Percentiles rank a stretch among this genome's conserved stretches.
These are phyloP conservation scores for Spiraea crenata DNA, from an alignment of 331 rosid species.

Conservation along the genomic window DNA sequence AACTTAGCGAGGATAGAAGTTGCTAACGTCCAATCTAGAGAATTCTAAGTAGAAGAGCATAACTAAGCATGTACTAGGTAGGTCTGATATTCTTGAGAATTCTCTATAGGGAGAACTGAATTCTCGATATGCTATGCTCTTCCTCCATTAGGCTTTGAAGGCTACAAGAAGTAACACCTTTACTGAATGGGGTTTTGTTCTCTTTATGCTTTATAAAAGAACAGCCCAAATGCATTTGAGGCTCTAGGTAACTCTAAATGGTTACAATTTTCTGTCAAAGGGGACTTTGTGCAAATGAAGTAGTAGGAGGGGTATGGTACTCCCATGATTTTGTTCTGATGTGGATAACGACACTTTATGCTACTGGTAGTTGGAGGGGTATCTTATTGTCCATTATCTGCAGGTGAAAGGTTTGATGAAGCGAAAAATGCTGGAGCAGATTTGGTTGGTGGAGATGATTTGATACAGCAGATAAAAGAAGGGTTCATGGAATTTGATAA, in stretches of 20 bases:
- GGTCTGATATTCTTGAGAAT: not conserved
- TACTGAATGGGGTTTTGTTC: not conserved
- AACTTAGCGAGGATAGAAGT: slow-evolving; percentile 5
- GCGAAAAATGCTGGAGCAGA: slow-evolving; percentile 97
- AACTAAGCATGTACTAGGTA: not conserved
- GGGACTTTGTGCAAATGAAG: not conserved
- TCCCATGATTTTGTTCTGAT: not conserved
- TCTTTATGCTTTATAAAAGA: not conserved
- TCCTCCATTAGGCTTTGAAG: not conserved
- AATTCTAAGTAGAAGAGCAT: not conserved
- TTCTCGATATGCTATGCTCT: not conserved
- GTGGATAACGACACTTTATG: not conserved
- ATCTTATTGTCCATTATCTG: slow-evolving; percentile 19
- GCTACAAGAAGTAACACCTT: not conserved
- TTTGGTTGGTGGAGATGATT: slow-evolving; percentile 97
- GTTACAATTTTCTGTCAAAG: not conserved
- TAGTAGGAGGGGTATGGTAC: not conserved
- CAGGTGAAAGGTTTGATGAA: slow-evolving; percentile 92
- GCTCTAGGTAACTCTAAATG: slow-evolving; percentile 1
- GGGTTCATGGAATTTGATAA: slow-evolving; percentile 98
- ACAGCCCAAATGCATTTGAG: not conserved
- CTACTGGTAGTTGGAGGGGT: not conserved
- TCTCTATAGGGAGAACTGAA: not conserved
- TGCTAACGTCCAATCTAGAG: not conserved
- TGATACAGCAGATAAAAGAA: slow-evolving; percentile 92